Evolutionary conservation across 2,329 filamentous ascomycete species (phyloP).

Genomic region (Paraconiothyrium sp.): DNA sequence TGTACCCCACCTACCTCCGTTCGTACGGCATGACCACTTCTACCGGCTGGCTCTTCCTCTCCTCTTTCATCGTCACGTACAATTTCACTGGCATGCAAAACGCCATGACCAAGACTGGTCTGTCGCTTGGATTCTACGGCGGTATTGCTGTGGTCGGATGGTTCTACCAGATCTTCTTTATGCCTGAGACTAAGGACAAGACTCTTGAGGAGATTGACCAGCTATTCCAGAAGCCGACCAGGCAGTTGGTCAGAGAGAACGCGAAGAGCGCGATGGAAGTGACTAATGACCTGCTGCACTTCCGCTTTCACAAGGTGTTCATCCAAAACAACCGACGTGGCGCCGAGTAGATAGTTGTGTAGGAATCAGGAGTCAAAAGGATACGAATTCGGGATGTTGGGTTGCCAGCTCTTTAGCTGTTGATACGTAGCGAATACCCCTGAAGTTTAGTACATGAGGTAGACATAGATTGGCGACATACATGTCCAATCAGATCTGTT

Average conservation of each 20-base stretch:
- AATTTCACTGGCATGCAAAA: conserved; percentile 77
- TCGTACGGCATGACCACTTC: conserved; percentile 79
- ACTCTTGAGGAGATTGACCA: conserved; percentile 77
- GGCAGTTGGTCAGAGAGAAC: conserved; percentile 64
- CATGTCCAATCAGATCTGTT: too few species aligned
- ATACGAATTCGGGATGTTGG: background rate
- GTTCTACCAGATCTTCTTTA: conserved; percentile 78
- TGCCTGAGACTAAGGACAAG: conserved; percentile 77
- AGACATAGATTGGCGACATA: background rate
- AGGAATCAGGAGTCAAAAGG: background rate
- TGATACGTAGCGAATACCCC: conserved; percentile 9
- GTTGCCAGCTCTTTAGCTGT: background rate
- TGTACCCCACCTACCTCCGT: conserved; percentile 77
- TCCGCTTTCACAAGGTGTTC: conserved; percentile 61
- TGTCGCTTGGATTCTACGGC: conserved; percentile 76
- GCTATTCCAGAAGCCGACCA: conserved; percentile 71
- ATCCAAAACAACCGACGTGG: conserved; percentile 41
- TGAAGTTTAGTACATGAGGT: background rate
- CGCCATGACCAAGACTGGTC: conserved; percentile 72
- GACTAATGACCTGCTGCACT: conserved; percentile 55
- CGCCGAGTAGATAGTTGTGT: background rate
- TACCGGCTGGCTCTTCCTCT: conserved; percentile 73
- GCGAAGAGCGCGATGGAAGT: conserved; percentile 56
- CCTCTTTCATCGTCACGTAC: conserved; percentile 78
- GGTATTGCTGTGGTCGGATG: conserved; percentile 76